Conservation (phyloP, 2,329 filamentous ascomycete species). For the Xylaria hypoxylon region DNA sequence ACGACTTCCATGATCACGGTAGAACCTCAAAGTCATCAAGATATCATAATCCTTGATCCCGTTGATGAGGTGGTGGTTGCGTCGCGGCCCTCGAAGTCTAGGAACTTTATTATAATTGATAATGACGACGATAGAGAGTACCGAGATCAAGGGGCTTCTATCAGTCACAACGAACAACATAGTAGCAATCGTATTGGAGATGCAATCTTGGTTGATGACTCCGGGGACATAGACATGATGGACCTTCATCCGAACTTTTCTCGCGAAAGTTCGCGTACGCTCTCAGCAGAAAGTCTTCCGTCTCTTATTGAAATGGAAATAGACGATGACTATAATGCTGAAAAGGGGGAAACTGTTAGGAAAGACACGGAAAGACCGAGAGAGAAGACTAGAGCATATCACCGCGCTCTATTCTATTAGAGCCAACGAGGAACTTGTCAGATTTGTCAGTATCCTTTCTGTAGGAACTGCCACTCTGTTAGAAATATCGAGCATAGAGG, state of each 20-base stretch:
- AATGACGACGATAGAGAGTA: conserved; percentile 9
- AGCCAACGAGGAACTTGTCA: background rate
- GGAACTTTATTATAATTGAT: conserved; percentile 12
- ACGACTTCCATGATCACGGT: too few relatives aligned
- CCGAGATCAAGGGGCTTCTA: background rate
- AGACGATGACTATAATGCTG: background rate
- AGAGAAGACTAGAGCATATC: background rate
- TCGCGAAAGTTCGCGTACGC: conserved; percentile 32
- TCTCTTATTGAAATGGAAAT: conserved; percentile 22
- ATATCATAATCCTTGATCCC: conserved; percentile 8
- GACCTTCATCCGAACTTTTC: conserved; percentile 5
- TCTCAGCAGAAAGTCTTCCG: conserved; percentile 32
- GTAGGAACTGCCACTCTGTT: background rate
- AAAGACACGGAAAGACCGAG: background rate
- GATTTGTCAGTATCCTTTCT: background rate
- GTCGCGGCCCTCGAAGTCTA: background rate
- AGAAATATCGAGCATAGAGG: background rate
- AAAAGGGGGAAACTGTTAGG: background rate
- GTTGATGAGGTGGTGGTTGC: background rate
- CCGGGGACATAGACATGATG: conserved; percentile 12
- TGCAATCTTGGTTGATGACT: conserved; percentile 8
- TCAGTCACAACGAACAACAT: background rate
- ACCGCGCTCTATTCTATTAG: background rate
- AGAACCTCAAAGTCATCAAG: background rate
- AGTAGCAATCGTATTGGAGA: background rate